Base-by-base conservation (phyloP, 169 alveolate genomes). In the Plasmodium coatneyi region DNA sequence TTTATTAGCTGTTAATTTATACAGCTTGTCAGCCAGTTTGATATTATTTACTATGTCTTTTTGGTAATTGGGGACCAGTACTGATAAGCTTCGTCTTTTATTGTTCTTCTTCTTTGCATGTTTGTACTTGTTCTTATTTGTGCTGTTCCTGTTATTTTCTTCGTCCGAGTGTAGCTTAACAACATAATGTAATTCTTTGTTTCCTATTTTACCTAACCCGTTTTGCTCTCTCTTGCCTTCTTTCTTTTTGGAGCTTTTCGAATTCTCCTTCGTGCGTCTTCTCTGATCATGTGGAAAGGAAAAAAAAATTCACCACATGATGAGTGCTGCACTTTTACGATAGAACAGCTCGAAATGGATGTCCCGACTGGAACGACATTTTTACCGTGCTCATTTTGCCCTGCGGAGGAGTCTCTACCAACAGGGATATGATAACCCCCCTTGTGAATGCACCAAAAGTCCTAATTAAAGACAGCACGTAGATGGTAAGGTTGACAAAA, bases 11-110 rank as follows among this genome's bases (percentile, higher is more conserved):
- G 86, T 52, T 25, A 87, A 36, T 52, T 78, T 87, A 49, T 87
- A 87, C 46, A 87, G 28, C 46, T 76, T 76, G 32, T 87, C 87
- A 56, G 87, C 93, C 25, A 87, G 32, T 79, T 87, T 87, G 39
- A 87, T 87, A 19, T 87, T 87, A 78, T 87, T 78, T 32, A 78
- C 56, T 22, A 87, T 87, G 39, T 87, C 87, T 25, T 87, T 87
- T 87, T 87, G 71, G 46, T 87, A 87, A 39, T 76, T 87, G 12
- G 93, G 87, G 25, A 46, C 46, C 7, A 74, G 76, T 46, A 79
- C 25, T 54, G 87, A 76, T 25, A 76, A 78, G 46, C 93, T 87
- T 87, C 93, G 60, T 54, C 87, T 87, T 56, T 87, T 87, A 46
- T 87, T 87, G n/a, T 32, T 87, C 22, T 25, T 87, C 39, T 78